Evolutionary conservation across 1,284 basidiomycete species (phyloP), one percentile per base, ranked within the genome.

Genomic region (Ceratobasidium sp.): DNA sequence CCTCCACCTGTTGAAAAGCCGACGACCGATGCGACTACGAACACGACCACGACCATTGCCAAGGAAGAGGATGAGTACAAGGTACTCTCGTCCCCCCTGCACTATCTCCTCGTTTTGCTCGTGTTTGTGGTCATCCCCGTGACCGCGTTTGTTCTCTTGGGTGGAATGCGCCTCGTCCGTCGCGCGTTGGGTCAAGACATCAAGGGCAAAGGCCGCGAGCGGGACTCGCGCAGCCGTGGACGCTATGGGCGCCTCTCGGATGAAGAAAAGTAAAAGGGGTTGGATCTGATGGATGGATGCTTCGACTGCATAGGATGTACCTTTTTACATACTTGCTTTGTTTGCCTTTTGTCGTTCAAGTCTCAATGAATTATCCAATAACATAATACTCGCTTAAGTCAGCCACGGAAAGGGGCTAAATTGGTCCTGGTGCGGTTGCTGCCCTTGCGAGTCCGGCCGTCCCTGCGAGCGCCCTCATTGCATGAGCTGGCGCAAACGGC

Each of bases 61-160:
- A 67, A 70, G 34, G 27, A 43, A 49, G 35, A 67, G 20, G 55
- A 56, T 40, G 55, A 34, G 56, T 71, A 58, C 58, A 25, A 54
- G 50, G 56, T 1, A 75, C 77, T 40, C 76, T 79, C 34, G 79
- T 82, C 75, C 34, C 60, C 60, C 22, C 38, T 65, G 22, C 77
- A 77, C 71, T 84, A 82, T 72, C 70, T 84, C 38, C 76, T 84
- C 71, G 78, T 86, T 70, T 76, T 81, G 31, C 54, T 87, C 54
- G 74, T 85, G 67, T 78, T 82, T 55, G 72, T 88, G 58, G 82
- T 81, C 0, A 76, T 83, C 35, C 77, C 83, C 27, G 81, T 79
- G n/a, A 84, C 77, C 12, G 76, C 84, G n/a, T 87, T 89, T 73
- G 75, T 84, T 69, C 87, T 83, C 78, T 79, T 87, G 43, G 86